Conservation (phyloP, 768 basidiomycete species). For the Chalciporus sphaerocephalus region DNA sequence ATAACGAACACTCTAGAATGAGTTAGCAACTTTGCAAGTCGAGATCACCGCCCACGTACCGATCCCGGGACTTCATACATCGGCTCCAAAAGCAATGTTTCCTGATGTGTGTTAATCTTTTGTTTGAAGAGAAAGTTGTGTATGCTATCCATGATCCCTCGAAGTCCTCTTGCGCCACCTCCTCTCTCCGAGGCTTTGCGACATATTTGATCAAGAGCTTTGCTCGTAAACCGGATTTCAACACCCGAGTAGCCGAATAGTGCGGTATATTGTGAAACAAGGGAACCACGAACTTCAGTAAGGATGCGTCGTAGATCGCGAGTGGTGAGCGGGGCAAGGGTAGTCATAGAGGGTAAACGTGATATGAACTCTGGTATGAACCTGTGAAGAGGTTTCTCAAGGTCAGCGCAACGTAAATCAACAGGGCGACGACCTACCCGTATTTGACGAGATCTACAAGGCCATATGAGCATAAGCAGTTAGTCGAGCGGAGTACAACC, state of each 20-base stretch:
- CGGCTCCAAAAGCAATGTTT: conserved; percentile 74
- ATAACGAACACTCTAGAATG: conserved; percentile 62
- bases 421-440: conserved; percentile 43
- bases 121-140: neutral
- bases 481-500: conserved; percentile 10
- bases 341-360: conserved; percentile 87
- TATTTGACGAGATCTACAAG: conserved; percentile 76
- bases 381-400: conserved; percentile 33
- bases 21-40: conserved; percentile 6
- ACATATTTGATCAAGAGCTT: conserved; percentile 79
- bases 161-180: conserved; percentile 84
- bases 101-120: conserved; percentile 39
- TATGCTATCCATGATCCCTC: conserved; percentile 75
- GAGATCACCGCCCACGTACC: conserved; percentile 37
- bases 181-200: conserved; percentile 72
- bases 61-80: conserved; percentile 92
- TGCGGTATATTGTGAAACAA: conserved; percentile 85
- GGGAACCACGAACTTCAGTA: conserved; percentile 86
- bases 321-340: conserved; percentile 73
- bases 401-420: neutral
- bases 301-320: conserved; percentile 85
- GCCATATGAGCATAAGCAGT: conserved; percentile 4
- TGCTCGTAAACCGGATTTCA: conserved; percentile 81
- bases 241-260: conserved; percentile 81
- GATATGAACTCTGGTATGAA: conserved; percentile 96